These are phyloP conservation scores for Pseudocercospora fijiensis DNA, from an alignment of 2,329 filamentous ascomycete genomes.

Conservation along the genomic window DNA sequence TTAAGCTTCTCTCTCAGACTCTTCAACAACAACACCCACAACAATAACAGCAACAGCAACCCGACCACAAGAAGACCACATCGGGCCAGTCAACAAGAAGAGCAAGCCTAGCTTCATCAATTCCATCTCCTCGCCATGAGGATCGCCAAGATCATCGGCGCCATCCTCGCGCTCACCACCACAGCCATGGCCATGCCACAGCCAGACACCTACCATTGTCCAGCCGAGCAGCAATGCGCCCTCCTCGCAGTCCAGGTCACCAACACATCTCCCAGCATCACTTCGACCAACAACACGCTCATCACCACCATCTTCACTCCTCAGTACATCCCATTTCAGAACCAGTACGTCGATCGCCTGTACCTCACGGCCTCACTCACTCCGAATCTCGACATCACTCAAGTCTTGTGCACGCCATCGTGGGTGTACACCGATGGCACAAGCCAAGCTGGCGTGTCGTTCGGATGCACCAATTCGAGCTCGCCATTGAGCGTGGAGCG, in stretches of 20 bases:
- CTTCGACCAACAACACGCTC: background rate
- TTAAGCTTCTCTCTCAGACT: background rate
- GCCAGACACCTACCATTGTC: background rate
- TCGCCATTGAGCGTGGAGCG: background rate
- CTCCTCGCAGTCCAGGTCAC: background rate
- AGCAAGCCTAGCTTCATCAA: background rate
- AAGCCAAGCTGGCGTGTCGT: background rate
- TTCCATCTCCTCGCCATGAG: background rate
- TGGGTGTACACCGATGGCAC: constrained; percentile 3
- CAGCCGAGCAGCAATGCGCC: background rate
- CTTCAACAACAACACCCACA: background rate
- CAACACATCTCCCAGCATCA: background rate
- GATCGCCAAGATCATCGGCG: background rate
- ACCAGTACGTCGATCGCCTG: background rate
- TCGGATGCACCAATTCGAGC: background rate
- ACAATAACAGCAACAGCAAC: background rate
- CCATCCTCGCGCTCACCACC: background rate
- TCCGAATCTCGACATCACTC: background rate
- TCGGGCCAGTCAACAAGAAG: background rate
- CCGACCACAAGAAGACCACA: background rate
- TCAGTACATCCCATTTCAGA: constrained; percentile 1
- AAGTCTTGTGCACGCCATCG: background rate
- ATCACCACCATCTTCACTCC: background rate
- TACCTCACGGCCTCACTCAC: background rate
- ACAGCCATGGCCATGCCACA: background rate